A percentile compares a stretch with the other conserved stretches of the same genome.
phyloP scores from a whole-genome alignment of 805 yeast genomes.

The Yamadazyma scolyti region DNA sequence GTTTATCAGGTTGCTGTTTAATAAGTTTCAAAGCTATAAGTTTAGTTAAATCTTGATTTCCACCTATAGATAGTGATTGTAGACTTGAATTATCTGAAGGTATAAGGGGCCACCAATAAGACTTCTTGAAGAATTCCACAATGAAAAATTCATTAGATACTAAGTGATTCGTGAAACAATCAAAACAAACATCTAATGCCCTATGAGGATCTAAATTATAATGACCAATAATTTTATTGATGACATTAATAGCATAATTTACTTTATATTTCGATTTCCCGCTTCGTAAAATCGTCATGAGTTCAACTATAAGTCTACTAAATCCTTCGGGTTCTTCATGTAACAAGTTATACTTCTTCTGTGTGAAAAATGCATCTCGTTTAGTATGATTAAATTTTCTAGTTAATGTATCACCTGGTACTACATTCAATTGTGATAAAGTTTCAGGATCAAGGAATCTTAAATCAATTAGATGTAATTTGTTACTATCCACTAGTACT shows the following conservation, averaged over 20 bases:
- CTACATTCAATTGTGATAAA: slow-evolving; percentile 22
- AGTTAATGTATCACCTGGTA: slow-evolving; percentile 31
- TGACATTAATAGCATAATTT: slow-evolving; percentile 40
- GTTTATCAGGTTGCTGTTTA: slow-evolving; percentile 26
- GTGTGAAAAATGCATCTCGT: slow-evolving; percentile 44
- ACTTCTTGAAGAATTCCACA: slow-evolving; percentile 44
- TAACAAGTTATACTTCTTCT: slow-evolving; percentile 60
- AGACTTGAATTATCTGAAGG: slow-evolving; percentile 31
- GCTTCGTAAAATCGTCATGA: slow-evolving; percentile 36
- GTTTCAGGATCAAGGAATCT: slow-evolving; percentile 26
- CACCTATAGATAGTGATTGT: slow-evolving; percentile 42
- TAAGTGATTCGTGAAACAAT: slow-evolving; percentile 45
- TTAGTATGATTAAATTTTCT: slow-evolving; percentile 32
- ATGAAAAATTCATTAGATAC: slow-evolving; percentile 44
- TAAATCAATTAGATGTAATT: too few relatives aligned
- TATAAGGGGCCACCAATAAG: slow-evolving; percentile 66
- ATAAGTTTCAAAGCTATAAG: slow-evolving; percentile 46
- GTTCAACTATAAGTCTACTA: slow-evolving; percentile 54
- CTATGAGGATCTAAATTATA: slow-evolving; percentile 72
- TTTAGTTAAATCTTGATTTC: slow-evolving; percentile 52
- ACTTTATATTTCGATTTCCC: slow-evolving; percentile 40
- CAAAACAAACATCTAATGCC: slow-evolving; percentile 60
- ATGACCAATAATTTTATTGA: slow-evolving; percentile 65
- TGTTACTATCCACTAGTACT: too few relatives aligned
- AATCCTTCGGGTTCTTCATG: slow-evolving; percentile 80